Percentiles rank a stretch among this genome's conserved stretches.
phyloP scores from a whole-genome alignment of 2,329 filamentous ascomycete species.

The Fusarium citri region DNA sequence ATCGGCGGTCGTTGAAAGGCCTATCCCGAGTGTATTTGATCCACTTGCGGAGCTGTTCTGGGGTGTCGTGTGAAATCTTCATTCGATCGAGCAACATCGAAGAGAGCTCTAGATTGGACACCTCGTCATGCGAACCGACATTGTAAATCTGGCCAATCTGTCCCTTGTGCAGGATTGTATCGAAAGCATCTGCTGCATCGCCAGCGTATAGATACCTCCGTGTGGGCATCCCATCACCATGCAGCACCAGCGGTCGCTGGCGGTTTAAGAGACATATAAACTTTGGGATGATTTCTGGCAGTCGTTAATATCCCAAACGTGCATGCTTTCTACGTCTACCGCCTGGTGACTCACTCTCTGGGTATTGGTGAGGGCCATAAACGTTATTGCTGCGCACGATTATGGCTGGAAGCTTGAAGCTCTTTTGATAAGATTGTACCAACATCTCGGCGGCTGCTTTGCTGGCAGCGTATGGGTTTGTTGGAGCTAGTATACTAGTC shows the following conservation, averaged over 20 bases:
- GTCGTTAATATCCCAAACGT: slow-evolving; percentile 2
- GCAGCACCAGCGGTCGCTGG: slow-evolving; percentile 74
- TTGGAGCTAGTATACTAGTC: slow-evolving; percentile 79
- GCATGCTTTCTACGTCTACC: not conserved
- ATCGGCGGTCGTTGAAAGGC: slow-evolving; percentile 81
- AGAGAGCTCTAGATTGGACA: slow-evolving; percentile 79
- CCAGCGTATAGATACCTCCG: slow-evolving; percentile 82
- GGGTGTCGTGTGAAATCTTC: slow-evolving; percentile 62
- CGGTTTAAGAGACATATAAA: slow-evolving; percentile 79
- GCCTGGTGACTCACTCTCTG: slow-evolving; percentile 72
- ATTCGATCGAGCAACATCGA: slow-evolving; percentile 72
- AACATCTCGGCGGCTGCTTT: slow-evolving; percentile 88
- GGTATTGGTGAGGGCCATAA: slow-evolving; percentile 86
- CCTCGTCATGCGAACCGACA: slow-evolving; percentile 80
- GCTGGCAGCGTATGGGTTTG: slow-evolving; percentile 84
- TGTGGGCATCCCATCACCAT: slow-evolving; percentile 80
- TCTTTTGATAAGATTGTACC: slow-evolving; percentile 87
- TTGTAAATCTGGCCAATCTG: slow-evolving; percentile 83
- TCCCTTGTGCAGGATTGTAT: slow-evolving; percentile 85
- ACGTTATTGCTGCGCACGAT: slow-evolving; percentile 88
- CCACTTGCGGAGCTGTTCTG: slow-evolving; percentile 69
- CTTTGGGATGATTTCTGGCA: slow-evolving; percentile 83
- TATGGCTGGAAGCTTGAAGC: slow-evolving; percentile 82
- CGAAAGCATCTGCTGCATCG: slow-evolving; percentile 84
- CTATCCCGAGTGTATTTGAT: slow-evolving; percentile 82